Evolutionary conservation across 225 moss, liverwort and hornwort species (phyloP).

Genomic region (Physcomitrellopsis africana): DNA sequence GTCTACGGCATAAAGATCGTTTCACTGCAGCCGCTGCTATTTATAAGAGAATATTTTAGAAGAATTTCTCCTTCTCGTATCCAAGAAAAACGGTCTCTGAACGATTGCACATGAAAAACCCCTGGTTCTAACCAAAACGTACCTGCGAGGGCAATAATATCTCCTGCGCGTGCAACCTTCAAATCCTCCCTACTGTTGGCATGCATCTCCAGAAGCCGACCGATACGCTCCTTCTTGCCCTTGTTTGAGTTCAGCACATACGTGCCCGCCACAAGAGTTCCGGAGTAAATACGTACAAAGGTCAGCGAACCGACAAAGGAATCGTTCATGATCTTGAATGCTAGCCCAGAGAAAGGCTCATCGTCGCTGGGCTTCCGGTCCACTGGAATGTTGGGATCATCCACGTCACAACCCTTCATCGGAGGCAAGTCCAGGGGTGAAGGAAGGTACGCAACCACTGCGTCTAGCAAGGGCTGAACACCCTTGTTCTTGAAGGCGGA

Average conservation of each 20-base stretch:
- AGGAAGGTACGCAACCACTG: conserved; percentile 86
- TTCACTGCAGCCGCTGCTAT: no score
- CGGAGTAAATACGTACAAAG: conserved; percentile 92
- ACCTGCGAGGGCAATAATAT: conserved; percentile 89
- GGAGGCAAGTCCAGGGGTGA: conserved; percentile 92
- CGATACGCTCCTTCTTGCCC: conserved; percentile 88
- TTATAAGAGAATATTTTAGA: no score
- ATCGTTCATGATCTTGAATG: conserved; percentile 98
- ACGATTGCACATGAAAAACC: neutral
- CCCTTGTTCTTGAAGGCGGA: conserved; percentile 99
- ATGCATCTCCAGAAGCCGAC: conserved; percentile 96
- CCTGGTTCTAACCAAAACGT: neutral
- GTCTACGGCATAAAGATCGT: no score
- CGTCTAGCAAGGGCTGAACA: conserved; percentile 92
- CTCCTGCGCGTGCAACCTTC: conserved; percentile 85
- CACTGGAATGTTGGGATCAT: conserved; percentile 69
- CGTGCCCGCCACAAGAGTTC: conserved; percentile 76
- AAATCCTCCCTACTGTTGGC: conserved; percentile 98
- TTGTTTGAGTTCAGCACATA: conserved; percentile 92
- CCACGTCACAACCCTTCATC: conserved; percentile 87
- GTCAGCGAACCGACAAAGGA: conserved; percentile 95
- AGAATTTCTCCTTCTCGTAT: neutral
- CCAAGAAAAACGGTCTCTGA: no score
- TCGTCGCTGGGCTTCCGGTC: conserved; percentile 70
- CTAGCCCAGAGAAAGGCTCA: conserved; percentile 92